phyloP scores from a whole-genome alignment of 2,329 filamentous ascomycete species.

The Biscogniauxia sp. region DNA sequence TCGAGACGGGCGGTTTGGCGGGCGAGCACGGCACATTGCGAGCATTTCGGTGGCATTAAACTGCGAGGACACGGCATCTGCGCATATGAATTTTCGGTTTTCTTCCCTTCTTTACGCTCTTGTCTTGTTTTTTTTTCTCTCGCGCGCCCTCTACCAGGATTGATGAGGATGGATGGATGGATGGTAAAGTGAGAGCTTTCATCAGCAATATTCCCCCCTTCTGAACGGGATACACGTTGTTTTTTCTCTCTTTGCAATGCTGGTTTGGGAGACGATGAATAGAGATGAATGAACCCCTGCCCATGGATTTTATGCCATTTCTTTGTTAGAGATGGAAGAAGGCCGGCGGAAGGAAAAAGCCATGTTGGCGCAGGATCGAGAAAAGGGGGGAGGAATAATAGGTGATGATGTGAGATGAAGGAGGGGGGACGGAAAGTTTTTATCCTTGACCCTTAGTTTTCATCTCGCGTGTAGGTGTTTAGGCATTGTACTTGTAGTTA shows the following conservation, averaged over 20 bases:
- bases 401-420: background rate
- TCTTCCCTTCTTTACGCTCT: slow-evolving; percentile 4
- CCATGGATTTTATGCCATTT: background rate
- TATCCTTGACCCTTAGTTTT: too few relatives aligned
- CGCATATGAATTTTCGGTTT: slow-evolving; percentile 5
- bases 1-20: slow-evolving; percentile 9
- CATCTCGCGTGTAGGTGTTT: background rate
- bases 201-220: background rate
- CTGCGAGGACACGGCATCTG: slow-evolving; percentile 8
- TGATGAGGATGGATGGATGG: background rate
- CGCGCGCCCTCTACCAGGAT: background rate
- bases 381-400: background rate
- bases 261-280: background rate
- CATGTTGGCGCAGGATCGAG: background rate
- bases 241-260: background rate
- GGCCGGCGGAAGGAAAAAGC: background rate
- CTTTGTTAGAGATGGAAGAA: background rate
- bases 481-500: slow-evolving; percentile 12
- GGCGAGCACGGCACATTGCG: slow-evolving; percentile 1
- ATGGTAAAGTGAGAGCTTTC: background rate
- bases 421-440: too few relatives aligned
- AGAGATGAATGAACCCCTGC: background rate
- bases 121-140: background rate
- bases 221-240: background rate
- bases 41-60: slow-evolving; percentile 18